A percentile compares a stretch with the other conserved stretches of the same genome.
phyloP scores from a whole-genome alignment of 208 protist genomes.

The Crithidia sp. region DNA sequence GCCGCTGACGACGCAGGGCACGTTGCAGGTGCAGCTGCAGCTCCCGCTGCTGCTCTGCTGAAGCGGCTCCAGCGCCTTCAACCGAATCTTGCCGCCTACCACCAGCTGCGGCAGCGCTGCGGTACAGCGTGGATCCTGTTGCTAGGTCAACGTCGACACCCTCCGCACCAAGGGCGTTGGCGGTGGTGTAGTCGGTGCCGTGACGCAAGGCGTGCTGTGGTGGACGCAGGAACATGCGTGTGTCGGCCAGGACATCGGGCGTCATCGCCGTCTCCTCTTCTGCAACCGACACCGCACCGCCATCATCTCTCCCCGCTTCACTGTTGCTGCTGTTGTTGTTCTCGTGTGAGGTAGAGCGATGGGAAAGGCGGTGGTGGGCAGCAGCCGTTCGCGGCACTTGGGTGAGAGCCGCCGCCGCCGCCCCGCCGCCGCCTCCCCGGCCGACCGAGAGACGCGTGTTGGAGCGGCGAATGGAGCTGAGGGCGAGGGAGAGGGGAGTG shows the following conservation, averaged over 20 bases:
- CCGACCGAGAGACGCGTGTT: not conserved
- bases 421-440: too few relatives aligned
- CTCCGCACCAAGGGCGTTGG: not conserved
- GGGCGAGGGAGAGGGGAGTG: conserved; percentile 14
- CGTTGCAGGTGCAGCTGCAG: conserved; percentile 17
- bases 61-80: not conserved
- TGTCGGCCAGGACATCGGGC: conserved; percentile 8
- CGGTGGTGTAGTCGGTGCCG: not conserved
- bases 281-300: not conserved
- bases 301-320: not conserved
- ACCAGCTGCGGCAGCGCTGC: not conserved
- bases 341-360: too few relatives aligned
- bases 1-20: conserved; percentile 9
- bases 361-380: not conserved
- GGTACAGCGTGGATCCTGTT: conserved; percentile 15
- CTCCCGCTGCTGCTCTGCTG: conserved; percentile 9
- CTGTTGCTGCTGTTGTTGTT: too few relatives aligned
- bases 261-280: not conserved
- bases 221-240: conserved; percentile 15
- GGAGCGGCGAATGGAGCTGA: conserved; percentile 28
- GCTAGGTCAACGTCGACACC: not conserved
- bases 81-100: not conserved
- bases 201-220: conserved; percentile 1
- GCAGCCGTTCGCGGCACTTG: too few relatives aligned
- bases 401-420: too few relatives aligned